Base-by-base conservation (phyloP, 2,329 filamentous ascomycete genomes). In the Chrysosporium keratinophilum region DNA sequence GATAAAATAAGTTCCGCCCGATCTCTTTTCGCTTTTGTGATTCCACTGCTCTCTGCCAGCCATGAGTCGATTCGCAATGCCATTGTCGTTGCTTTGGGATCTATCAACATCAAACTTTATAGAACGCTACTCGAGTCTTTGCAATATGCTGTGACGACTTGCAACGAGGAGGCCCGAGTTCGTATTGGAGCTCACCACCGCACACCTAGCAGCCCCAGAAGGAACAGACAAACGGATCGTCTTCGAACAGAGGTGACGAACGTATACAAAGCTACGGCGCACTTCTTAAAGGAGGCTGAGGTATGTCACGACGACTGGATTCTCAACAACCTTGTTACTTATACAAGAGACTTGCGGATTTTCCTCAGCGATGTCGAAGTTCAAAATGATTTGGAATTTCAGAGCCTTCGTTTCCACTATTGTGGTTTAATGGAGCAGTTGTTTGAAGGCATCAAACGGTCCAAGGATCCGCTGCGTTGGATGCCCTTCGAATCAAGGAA, bases 401-500 rank as follows among this genome's bases (percentile, higher is more conserved):
- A 96, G 63, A 91, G 87, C 61, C 75, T 98, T 33, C 81, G 93
- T 42, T 87, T 88, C 1, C 88, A 97, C 65, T 98, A 95, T 67
- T 98, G 94, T 66, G 90, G 91, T 0, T 73, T 98, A 40, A 84
- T 96, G 70, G 91, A 98, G 65, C 87, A 90, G 56, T 74, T 98
- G 0, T 98, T 95, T 60, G 88, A 95, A 61, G 88, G 88, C 5
- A 88, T 96, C 62, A 93, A 91, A 61, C 80, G 84, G 50, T 88
- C 88, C 0, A 83, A 83, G 57, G 88, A 96, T 56, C 86, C 89
- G 1, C 84, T 88, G 3, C 80, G 88, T 33, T 98, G 93, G 91
- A 93, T 98, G 81, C 90, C 93, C 0, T 98, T 98, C 64, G 93
- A 98, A 67, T 88, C 90, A 11, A 79, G 94, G 40, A 95, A 96